Evolutionary conservation across 192 early-diverging fungal genomes (phyloP), one percentile per base, ranked within the genome.

Genomic region (Umbelopsis sp.): DNA sequence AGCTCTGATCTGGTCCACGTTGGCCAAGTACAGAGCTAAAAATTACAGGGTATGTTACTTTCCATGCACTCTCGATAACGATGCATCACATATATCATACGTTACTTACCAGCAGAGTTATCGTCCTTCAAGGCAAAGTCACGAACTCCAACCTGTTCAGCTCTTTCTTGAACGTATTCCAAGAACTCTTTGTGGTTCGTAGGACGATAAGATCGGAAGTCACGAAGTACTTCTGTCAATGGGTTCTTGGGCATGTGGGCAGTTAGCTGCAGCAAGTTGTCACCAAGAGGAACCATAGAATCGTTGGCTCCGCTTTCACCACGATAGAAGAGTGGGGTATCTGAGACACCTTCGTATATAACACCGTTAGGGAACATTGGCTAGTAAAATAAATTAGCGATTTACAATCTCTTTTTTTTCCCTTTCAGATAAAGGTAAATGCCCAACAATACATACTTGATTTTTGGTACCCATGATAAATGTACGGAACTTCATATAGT

Each of bases 311-410:
- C 94, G 29, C 86, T 88, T 70, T 95, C 95, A 16, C 95, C 95
- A 66, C 94, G 81, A 78, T 91, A 94, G 71, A 80, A 83, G 32
- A 87, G 82, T 45, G 88, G 87, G 31, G 75, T 62, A 29, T 85
- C 84, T 6, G 72, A 75, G 3, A 88, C 83, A 45, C 88, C 90
- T 77, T 97, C 94, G 72, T 92, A 97, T 56, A 92, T 77, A n/a
- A 97, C 92, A 38, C 95, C 94, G 31, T 91, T 84, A 71, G 89
- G 93, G 84, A 97, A 97, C 93, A 97, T 95, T 52, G 92, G 87
- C 86, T 77, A 5, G 47, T 47, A 21, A 56, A 34, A 70, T 7
- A 25, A 12, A n/a, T 51, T 53, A 26, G 26, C 16, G 17, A 32
- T 10, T 34, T 14, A 32, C 12, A 59, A n/a, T n/a, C 34, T 17